phyloP scores from a whole-genome alignment of 2,329 filamentous ascomycete species.

The Purpureocillium lavendulum region DNA sequence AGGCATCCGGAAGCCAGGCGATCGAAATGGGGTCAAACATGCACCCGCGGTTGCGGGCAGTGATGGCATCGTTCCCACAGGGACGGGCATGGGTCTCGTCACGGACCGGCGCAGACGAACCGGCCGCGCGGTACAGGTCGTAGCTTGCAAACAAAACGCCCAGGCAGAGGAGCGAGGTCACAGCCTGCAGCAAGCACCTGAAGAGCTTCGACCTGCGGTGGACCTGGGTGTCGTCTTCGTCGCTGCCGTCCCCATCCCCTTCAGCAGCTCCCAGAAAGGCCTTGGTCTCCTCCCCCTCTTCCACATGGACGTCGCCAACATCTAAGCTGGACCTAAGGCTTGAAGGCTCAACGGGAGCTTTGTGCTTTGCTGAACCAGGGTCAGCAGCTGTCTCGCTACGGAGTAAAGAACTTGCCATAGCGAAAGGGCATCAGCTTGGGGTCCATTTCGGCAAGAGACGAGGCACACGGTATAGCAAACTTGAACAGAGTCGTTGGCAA shows the following conservation, averaged over 20 bases:
- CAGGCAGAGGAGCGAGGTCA: neutral
- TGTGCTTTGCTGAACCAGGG: too few species aligned
- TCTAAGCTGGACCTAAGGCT: constrained; percentile 1
- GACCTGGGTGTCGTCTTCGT: neutral
- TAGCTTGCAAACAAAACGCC: constrained; percentile 1
- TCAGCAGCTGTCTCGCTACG: too few species aligned
- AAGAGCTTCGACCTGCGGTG: neutral
- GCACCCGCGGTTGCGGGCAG: constrained; percentile 2
- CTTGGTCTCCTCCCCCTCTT: neutral
- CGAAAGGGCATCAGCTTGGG: too few species aligned
- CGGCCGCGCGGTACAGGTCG: constrained; percentile 1
- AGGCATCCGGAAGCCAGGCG: constrained; percentile 3
- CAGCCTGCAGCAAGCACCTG: neutral
- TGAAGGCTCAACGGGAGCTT: neutral
- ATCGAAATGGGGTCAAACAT: constrained; percentile 4
- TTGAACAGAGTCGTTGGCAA: too few species aligned
- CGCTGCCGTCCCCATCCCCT: neutral
- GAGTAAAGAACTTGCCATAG: too few species aligned
- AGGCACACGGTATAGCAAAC: too few species aligned
- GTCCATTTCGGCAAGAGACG: too few species aligned
- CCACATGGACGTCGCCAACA: neutral
- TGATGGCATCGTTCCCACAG: constrained; percentile 1
- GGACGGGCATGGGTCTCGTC: neutral
- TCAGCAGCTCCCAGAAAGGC: neutral
- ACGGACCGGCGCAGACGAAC: too few species aligned